Base-by-base conservation (phyloP, 2,329 filamentous ascomycete species). In the Fusarium phyllophilum region DNA sequence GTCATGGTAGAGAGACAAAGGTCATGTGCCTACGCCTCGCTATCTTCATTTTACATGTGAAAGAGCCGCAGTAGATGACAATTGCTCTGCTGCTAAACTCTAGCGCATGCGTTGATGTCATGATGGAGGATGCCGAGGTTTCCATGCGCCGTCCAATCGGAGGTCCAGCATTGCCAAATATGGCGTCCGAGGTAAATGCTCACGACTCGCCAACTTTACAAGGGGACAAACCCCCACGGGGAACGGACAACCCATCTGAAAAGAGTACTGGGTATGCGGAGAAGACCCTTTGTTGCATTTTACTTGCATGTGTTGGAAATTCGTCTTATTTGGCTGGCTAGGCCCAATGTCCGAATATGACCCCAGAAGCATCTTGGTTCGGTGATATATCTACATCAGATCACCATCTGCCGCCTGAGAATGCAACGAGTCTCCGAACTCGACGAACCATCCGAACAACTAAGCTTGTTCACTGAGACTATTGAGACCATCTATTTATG, bases 41-140 rank as follows among this genome's bases (percentile, higher is more conserved):
- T 76, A 52, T 62, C 17, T 24, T 34, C 55, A 38, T 54, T 68
- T 51, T 38, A 33, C 75, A 77, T 76, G 75, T 77, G 75, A 76
- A 76, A 75, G 66, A 69, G 44, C 55, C 39, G 38, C 55, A 57
- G 33, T 24, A 66, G 41, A 38, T 42, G 33, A 44, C 20, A 63
- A 63, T 36, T 62, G 51, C 45, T 31, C 26, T 20, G n/a, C 52
- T 33, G 15, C n/a, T 44, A 29, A 36, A 34, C 41, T 59, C 58
- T 71, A 72, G 62, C 51, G 68, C 64, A 62, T 51, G 36, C 62
- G 33, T 73, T 77, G 72, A 77, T 77, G 75, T 77, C 75, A 78
- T 78, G 71, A 67, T 78, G 76, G 73, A 44, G 46, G 74, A 71
- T 77, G 76, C 76, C 76, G 76, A 78, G 76, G 72, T 51, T 70